phyloP scores from a whole-genome alignment of 2,329 filamentous ascomycete genomes.

The Ilyonectria destructans region DNA sequence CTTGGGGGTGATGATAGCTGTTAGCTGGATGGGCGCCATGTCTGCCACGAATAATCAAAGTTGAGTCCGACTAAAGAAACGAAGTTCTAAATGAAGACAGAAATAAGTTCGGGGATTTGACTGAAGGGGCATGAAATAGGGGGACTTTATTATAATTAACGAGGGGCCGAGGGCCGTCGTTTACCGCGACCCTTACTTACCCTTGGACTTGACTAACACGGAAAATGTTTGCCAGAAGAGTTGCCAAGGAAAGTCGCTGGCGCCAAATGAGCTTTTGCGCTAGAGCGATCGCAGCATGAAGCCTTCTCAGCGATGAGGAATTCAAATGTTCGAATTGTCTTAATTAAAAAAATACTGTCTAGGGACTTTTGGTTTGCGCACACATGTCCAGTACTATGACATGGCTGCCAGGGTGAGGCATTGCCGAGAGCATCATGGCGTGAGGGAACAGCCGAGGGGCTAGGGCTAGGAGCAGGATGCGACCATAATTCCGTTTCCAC shows the following conservation, averaged over 20 bases:
- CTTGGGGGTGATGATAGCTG: slow-evolving; percentile 49
- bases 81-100: neutral
- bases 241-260: neutral
- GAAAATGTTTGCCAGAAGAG: slow-evolving; percentile 31
- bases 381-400: neutral
- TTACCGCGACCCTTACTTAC: slow-evolving; percentile 8
- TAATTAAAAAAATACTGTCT: no score
- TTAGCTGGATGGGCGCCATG: slow-evolving; percentile 45
- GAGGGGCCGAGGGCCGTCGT: slow-evolving; percentile 16
- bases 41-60: slow-evolving; percentile 7
- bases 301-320: neutral
- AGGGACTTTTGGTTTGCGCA: neutral
- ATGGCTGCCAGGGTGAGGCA: neutral
- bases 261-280: neutral
- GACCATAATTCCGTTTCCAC: neutral
- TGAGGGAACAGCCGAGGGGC: neutral
- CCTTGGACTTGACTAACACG: slow-evolving; percentile 16
- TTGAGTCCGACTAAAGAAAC: neutral
- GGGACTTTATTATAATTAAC: slow-evolving; percentile 9
- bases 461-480: neutral
- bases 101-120: slow-evolving; percentile 1
- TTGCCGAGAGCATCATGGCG: slow-evolving; percentile 2
- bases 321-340: neutral
- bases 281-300: neutral
- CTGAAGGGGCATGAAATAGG: slow-evolving; percentile 5